Conservation (phyloP, 768 basidiomycete species). For the Clitopilus passeckerianus region DNA sequence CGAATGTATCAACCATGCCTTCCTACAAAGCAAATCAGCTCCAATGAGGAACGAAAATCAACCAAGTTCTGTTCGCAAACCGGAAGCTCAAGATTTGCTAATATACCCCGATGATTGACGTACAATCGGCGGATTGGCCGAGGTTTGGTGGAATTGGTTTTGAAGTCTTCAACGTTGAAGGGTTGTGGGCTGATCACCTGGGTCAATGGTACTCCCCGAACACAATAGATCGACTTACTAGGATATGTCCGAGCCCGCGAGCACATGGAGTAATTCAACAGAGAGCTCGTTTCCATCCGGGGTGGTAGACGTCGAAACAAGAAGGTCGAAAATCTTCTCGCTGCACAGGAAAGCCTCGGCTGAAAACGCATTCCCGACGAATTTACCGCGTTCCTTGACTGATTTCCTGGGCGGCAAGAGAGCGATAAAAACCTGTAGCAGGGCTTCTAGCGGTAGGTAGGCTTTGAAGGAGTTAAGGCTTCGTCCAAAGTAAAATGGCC, state of each 20-base stretch:
- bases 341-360: background rate
- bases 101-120: background rate
- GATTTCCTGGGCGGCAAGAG: background rate
- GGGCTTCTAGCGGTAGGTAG: background rate
- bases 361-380: background rate
- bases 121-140: background rate
- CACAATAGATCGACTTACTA: background rate
- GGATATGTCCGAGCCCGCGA: background rate
- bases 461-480: background rate
- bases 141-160: background rate
- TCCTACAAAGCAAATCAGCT: constrained; percentile 14
- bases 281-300: background rate
- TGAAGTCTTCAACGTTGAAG: background rate
- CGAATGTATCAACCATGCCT: constrained; percentile 47
- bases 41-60: background rate
- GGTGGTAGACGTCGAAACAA: background rate
- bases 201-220: background rate
- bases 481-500: constrained; percentile 1
- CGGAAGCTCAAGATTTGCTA: background rate
- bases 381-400: background rate
- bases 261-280: background rate
- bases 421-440: background rate
- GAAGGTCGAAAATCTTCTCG: background rate
- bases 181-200: background rate
- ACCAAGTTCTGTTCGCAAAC: background rate